Evolutionary conservation across 176 grass and related monocot genomes (phyloP), one percentile per base, ranked within the genome.

Genomic region (Aechmea fasciata): DNA sequence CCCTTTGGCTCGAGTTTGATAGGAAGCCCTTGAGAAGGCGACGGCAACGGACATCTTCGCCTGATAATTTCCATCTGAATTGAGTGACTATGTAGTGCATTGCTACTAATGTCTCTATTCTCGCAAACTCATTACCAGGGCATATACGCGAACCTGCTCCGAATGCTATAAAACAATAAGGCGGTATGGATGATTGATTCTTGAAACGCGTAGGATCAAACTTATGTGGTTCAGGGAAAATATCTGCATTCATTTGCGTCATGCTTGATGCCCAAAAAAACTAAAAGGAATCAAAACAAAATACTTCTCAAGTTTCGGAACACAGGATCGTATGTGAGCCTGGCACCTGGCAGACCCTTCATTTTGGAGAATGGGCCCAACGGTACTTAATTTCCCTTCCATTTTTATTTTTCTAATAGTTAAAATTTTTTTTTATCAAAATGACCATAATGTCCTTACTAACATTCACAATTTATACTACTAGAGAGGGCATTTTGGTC

Each of bases 51-150:
- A 57, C 11, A 15, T n/a, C 52, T 57, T n/a, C 5, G 13, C 52
- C 13, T 15, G 14, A 57, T 57, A 57, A n/a, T 13, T 57, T 57
- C 52, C 52, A 57, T 57, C n/a, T 57, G 52, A 57, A 33, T 57
- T 57, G 52, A 17, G 52, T 18, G 14, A 57, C 52, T 15, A 57
- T 13, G 11, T 57, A 57, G 52, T 57, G 1, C 52, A 57, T 57
- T n/a, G 11, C n/a, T 6, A 3, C 4, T n/a, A 57, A 57, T 4
- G 4, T 72, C 69, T 33, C 82, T 5, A 68, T 68, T 51, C 55
- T 52, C 2, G 77, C 73, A 69, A 80, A 85, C 72, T 85, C 77
- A 13, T 67, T 76, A 20, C 59, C 72, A 3, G 77, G 82, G 77
- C 82, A 85, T 22, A 75, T 15, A 22, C 82, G 70, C 3, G 29